Percentiles rank a stretch among this genome's conserved stretches.
Conservation (phyloP, 345 rosid genomes). For the sweet orange (Citrus sinensis) region DNA sequence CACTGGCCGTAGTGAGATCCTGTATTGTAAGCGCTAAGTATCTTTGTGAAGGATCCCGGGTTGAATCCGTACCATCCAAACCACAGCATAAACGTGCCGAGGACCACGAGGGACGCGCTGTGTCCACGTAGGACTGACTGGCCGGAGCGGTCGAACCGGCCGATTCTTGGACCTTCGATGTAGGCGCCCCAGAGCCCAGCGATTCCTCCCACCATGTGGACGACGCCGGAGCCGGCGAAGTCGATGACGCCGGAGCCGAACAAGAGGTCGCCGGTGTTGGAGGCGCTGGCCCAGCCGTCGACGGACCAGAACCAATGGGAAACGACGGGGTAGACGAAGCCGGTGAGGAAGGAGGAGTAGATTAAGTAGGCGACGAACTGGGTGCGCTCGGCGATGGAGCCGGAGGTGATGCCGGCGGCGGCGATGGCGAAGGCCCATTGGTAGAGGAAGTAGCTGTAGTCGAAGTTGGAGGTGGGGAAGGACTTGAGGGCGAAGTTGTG, state of each 20-base stretch:
- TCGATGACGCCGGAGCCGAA: constrained; percentile 73
- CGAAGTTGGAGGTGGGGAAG: constrained; percentile 26
- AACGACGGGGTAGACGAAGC: constrained; percentile 86
- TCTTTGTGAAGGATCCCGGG: constrained; percentile 64
- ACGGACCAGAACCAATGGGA: constrained; percentile 91
- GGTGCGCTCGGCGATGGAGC: constrained; percentile 90
- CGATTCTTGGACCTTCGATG: constrained; percentile 76
- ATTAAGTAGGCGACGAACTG: constrained; percentile 83
- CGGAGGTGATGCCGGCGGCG: constrained; percentile 92
- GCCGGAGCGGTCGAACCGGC: constrained; percentile 50
- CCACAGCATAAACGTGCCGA: constrained; percentile 77
- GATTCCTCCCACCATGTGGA: constrained; percentile 76
- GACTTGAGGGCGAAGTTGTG: constrained; percentile 60
- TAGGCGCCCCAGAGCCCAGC: constrained; percentile 82
- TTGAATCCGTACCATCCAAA: constrained; percentile 88
- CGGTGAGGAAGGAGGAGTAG: constrained; percentile 79
- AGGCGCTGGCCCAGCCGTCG: constrained; percentile 87
- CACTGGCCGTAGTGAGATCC: constrained; percentile 59
- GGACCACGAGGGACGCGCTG: constrained; percentile 65
- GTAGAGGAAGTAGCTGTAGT: constrained; percentile 76
- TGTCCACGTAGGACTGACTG: constrained; percentile 50
- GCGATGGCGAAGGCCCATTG: constrained; percentile 98
- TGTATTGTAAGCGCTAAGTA: constrained; percentile 23
- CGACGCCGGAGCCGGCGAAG: constrained; percentile 78
- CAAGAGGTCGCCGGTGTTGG: constrained; percentile 31